Conservation (phyloP, 306 rosid species). For the Malus fusca region DNA sequence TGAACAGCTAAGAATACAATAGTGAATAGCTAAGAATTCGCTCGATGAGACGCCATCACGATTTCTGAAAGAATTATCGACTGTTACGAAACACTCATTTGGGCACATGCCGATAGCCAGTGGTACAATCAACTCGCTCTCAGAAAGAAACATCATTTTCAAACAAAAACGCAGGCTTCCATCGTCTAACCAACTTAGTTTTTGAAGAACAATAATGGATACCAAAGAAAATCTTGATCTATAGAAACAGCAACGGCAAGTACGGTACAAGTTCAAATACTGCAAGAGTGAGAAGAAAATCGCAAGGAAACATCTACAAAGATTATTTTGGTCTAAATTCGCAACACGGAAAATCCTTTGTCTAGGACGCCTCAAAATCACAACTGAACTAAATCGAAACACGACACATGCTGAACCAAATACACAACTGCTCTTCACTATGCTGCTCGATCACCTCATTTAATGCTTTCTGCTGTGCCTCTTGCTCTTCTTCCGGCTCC, state of each 20-base stretch:
- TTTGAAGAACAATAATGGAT: background rate
- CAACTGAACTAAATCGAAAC: background rate
- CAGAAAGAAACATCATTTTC: background rate
- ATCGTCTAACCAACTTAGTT: background rate
- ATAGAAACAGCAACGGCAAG: background rate
- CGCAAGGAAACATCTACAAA: background rate
- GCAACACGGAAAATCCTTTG: background rate
- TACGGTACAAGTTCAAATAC: background rate
- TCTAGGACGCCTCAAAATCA: background rate
- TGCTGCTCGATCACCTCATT: conserved; percentile 14
- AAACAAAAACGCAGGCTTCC: background rate
- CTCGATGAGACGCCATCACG: background rate
- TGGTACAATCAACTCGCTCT: too few relatives aligned
- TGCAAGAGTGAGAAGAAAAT: background rate
- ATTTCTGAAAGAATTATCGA: background rate
- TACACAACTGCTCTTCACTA: conserved; percentile 4
- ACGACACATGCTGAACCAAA: background rate
- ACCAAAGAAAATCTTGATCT: background rate
- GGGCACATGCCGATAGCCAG: background rate
- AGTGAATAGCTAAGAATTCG: background rate
- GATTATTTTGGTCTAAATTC: background rate
- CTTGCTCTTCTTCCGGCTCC: conserved; percentile 59
- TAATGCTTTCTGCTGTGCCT: conserved; percentile 47
- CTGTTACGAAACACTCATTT: too few relatives aligned
- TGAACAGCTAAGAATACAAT: background rate